These are phyloP conservation scores for Mortierella sp. DNA, from an alignment of 371 early-diverging fungal species.

Conservation along the genomic window DNA sequence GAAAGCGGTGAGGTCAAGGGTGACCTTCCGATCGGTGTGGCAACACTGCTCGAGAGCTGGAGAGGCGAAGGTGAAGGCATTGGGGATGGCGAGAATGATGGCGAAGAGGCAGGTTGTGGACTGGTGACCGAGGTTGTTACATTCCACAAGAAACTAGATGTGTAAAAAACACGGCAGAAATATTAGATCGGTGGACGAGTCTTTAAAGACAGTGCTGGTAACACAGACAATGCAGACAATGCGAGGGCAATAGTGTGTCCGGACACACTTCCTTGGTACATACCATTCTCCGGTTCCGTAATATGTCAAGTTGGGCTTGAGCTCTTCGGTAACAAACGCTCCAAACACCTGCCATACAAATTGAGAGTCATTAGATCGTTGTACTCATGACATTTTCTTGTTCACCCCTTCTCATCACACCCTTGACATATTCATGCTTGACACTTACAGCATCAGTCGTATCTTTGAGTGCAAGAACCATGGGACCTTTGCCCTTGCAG, in stretches of 20 bases:
- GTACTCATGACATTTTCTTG: background rate
- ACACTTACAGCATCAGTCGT: conserved; percentile 69
- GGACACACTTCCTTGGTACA: conserved; percentile 19
- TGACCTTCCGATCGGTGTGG: conserved; percentile 31
- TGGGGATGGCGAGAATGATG: conserved; percentile 29
- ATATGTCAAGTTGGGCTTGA: conserved; percentile 77
- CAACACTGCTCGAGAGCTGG: conserved; percentile 24
- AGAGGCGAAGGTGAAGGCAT: conserved; percentile 51
- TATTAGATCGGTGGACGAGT: background rate
- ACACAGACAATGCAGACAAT: conserved; percentile 4
- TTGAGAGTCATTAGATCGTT: background rate
- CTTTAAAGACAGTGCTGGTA: background rate
- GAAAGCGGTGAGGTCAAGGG: conserved; percentile 24
- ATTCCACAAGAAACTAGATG: conserved; percentile 86
- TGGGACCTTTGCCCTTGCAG: conserved; percentile 76
- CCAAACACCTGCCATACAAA: conserved; percentile 84
- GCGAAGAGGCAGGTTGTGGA: conserved; percentile 55
- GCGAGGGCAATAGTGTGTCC: background rate
- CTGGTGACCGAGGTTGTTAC: conserved; percentile 52
- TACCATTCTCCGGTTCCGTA: conserved; percentile 96
- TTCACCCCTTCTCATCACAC: background rate
- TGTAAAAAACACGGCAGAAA: background rate
- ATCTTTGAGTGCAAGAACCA: conserved; percentile 82
- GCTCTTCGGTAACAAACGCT: conserved; percentile 83
- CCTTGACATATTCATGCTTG: background rate